Evolutionary conservation across 768 basidiomycete genomes (phyloP).

Genomic region (Cyclocybe aegerita): DNA sequence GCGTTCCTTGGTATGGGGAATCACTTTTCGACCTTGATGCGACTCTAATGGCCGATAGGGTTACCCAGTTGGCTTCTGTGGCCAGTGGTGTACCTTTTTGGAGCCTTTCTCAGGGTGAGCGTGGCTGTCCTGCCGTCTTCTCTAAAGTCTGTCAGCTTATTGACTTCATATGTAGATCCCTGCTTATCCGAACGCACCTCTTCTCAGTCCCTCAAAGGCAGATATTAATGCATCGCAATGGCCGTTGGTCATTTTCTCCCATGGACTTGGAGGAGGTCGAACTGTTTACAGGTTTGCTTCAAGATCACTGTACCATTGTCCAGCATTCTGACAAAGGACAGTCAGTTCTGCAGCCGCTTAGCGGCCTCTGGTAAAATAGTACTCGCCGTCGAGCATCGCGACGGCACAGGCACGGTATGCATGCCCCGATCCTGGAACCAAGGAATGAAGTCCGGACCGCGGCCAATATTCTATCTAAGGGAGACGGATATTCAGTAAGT

Average conservation of each 20-base stretch:
- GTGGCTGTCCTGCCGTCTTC: neutral
- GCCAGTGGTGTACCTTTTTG: slow-evolving; percentile 55
- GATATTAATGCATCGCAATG: slow-evolving; percentile 38
- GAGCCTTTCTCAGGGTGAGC: slow-evolving; percentile 43
- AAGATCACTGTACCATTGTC: neutral
- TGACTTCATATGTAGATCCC: slow-evolving; percentile 42
- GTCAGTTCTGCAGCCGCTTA: slow-evolving; percentile 69
- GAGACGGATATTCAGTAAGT: slow-evolving; percentile 57
- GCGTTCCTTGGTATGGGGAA: slow-evolving; percentile 43
- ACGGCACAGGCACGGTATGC: slow-evolving; percentile 68
- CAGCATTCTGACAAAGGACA: slow-evolving; percentile 17
- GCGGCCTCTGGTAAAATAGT: slow-evolving; percentile 83
- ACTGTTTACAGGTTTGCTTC: slow-evolving; percentile 61
- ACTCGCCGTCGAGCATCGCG: slow-evolving; percentile 79
- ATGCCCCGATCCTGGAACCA: slow-evolving; percentile 33
- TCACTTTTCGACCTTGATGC: neutral
- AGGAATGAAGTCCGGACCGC: slow-evolving; percentile 24
- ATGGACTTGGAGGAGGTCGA: slow-evolving; percentile 75
- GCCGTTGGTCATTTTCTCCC: slow-evolving; percentile 84
- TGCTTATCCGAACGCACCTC: slow-evolving; percentile 54
- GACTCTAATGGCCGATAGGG: slow-evolving; percentile 19
- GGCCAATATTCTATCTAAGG: slow-evolving; percentile 49
- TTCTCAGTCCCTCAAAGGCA: slow-evolving; percentile 36
- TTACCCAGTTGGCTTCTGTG: slow-evolving; percentile 42
- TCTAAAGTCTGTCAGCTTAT: neutral